Evolutionary conservation across 2,329 filamentous ascomycete species (phyloP).

Genomic region (Alternaria incomplexa): DNA sequence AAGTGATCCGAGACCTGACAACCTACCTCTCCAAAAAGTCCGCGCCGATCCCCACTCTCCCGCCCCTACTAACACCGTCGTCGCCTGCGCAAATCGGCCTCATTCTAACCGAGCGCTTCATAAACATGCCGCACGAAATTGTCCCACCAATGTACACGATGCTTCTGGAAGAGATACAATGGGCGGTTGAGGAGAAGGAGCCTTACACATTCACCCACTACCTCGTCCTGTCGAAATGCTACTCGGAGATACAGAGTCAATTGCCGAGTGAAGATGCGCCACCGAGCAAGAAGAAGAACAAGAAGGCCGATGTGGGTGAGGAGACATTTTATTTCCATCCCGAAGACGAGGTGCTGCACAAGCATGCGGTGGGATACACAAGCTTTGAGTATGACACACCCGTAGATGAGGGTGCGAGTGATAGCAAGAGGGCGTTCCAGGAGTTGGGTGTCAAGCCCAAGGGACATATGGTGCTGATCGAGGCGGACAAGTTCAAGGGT

Average conservation of each 20-base stretch:
- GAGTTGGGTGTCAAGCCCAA: slow-evolving; percentile 86
- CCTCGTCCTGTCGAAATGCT: slow-evolving; percentile 89
- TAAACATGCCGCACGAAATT: slow-evolving; percentile 96
- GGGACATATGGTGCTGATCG: slow-evolving; percentile 86
- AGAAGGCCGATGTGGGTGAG: slow-evolving; percentile 38
- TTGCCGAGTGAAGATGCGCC: slow-evolving; percentile 62
- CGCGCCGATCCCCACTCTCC: slow-evolving; percentile 59
- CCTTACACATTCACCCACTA: slow-evolving; percentile 95
- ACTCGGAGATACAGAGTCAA: slow-evolving; percentile 82
- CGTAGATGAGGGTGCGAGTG: slow-evolving; percentile 76
- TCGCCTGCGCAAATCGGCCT: slow-evolving; percentile 71
- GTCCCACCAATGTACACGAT: slow-evolving; percentile 93
- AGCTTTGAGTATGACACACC: slow-evolving; percentile 81
- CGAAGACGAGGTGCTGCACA: slow-evolving; percentile 88
- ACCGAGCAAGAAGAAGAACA: slow-evolving; percentile 53
- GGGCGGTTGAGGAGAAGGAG: slow-evolving; percentile 86
- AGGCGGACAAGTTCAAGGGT: slow-evolving; percentile 74
- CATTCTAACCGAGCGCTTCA: slow-evolving; percentile 87
- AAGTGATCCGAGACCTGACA: slow-evolving; percentile 72
- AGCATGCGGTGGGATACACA: slow-evolving; percentile 72
- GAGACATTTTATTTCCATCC: slow-evolving; percentile 91
- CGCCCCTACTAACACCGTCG: slow-evolving; percentile 44
- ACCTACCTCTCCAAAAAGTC: slow-evolving; percentile 68
- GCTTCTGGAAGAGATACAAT: slow-evolving; percentile 88
- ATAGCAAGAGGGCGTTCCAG: slow-evolving; percentile 93